Evolutionary conservation across 148 eudicot species (phyloP).

Genomic region (Euryodendron excelsum): DNA sequence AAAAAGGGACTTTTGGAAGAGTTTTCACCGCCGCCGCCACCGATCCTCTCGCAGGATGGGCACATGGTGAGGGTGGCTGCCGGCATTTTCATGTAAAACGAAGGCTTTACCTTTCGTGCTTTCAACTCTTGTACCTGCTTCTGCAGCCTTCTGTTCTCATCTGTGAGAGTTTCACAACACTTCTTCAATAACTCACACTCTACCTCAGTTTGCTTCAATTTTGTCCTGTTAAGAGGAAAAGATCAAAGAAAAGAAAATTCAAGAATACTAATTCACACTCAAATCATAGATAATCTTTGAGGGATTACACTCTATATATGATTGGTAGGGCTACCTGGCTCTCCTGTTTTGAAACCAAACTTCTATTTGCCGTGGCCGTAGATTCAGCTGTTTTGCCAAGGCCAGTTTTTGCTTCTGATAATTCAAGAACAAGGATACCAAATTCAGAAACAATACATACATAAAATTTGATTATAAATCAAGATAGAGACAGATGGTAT

Average conservation of each 20-base stretch:
- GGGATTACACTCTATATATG: not conserved
- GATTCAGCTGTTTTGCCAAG: conserved; percentile 34
- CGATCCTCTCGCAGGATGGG: conserved; percentile 40
- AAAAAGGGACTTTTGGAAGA: conserved; percentile 3
- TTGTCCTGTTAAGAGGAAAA: conserved; percentile 26
- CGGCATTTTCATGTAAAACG: conserved; percentile 30
- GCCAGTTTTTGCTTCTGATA: conserved; percentile 37
- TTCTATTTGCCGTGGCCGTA: conserved; percentile 41
- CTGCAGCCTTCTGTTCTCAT: conserved; percentile 41
- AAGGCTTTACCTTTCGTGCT: conserved; percentile 5
- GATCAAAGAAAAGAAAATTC: not conserved
- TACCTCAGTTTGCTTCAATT: conserved; percentile 48
- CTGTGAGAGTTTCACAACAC: conserved; percentile 30
- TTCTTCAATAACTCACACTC: conserved; percentile 40
- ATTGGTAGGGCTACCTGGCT: conserved; percentile 25
- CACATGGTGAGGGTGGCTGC: conserved; percentile 38
- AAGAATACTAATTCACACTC: too few relatives aligned
- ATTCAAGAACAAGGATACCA: not conserved
- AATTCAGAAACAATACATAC: not conserved
- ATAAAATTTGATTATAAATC: not conserved
- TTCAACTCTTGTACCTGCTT: conserved; percentile 36
- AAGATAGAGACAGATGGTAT: not conserved
- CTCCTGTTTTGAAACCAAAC: conserved; percentile 47
- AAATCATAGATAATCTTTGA: too few relatives aligned
- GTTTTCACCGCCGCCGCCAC: not conserved